These are phyloP conservation scores for Rhizoctonia solani DNA, from an alignment of 1,284 basidiomycete genomes.

Conservation along the genomic window DNA sequence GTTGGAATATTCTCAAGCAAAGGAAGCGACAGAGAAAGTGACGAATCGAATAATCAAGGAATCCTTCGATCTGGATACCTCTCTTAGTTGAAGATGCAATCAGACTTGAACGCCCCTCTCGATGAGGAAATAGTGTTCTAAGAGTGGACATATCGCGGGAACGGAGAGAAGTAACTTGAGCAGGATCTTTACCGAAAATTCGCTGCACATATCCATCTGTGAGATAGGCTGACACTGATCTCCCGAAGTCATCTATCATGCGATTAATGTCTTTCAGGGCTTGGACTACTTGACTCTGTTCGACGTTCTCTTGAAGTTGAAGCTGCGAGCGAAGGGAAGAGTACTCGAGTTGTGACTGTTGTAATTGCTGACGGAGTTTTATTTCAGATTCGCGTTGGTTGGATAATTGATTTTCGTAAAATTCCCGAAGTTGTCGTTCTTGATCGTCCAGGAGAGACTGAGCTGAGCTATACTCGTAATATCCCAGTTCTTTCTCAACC, in stretches of 20 bases:
- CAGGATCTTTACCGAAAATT: neutral
- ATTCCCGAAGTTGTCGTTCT: neutral
- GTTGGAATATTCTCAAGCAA: neutral
- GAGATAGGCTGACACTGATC: neutral
- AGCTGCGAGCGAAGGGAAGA: constrained; percentile 14
- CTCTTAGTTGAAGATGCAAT: neutral
- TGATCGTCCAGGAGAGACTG: neutral
- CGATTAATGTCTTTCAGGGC: neutral
- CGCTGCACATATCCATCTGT: neutral
- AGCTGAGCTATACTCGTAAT: neutral
- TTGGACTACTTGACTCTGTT: neutral
- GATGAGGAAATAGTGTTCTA: neutral
- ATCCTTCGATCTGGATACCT: neutral
- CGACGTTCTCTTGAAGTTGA: constrained; percentile 13
- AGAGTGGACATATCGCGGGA: neutral
- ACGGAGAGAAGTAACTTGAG: neutral
- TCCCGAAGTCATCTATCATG: neutral
- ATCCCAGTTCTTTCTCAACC: neutral
- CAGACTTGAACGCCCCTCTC: neutral
- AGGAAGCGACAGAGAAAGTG: neutral
- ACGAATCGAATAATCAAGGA: constrained; percentile 27
- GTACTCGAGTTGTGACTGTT: constrained; percentile 4
- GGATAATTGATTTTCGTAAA: neutral
- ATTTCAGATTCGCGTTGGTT: neutral
- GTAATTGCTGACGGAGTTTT: neutral